Base-by-base conservation (phyloP, 805 yeast species). In the Ogataea philodendri region DNA sequence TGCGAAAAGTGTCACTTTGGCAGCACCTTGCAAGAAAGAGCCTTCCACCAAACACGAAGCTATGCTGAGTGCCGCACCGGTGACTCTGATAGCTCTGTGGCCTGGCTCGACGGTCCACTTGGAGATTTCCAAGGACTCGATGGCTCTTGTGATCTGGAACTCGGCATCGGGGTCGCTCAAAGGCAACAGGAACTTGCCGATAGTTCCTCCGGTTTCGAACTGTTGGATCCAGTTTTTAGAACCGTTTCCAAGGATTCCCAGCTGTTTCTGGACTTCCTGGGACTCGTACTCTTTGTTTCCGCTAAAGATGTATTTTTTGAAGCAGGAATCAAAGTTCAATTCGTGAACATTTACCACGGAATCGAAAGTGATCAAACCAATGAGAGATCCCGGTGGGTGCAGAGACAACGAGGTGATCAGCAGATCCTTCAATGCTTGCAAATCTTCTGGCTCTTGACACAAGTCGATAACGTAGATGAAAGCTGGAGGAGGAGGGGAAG, bases 281-380 rank as follows among this genome's bases (percentile, higher is more conserved):
- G 65, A 58, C 39, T 59, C 63, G 51, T 88, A 84, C 48, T 88
- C 96, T 59, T 85, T 82, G 57, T 81, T 84, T 41, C 97, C 97
- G 52, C 95, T 78, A 64, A 89, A 90, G 15, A 87, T 84, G 55
- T 76, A 84, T 41, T 84, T 78, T 61, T 83, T 84, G 51, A 75
- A 76, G 57, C 87, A 76, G 15, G 75, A 72, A 31, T 76, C 74
- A 52, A 75, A 77, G 22, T 49, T 54, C 41, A 88, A 67, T 60
- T 88, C 96, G 62, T 89, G 94, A 32, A 90, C 83, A 55, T 85
- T 89, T 30, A 88, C 89, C 67, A 84, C 88, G 18, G 94, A 85
- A 36, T 96, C 97, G 54, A 68, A 85, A 9, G 97, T 86, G 54
- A 89, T 75, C 51, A 89, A 72, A 27, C 97, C 96, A 37, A 89